Evolutionary conservation across 2,329 filamentous ascomycete genomes (phyloP).

Genomic region (Apiospora malaysiana): DNA sequence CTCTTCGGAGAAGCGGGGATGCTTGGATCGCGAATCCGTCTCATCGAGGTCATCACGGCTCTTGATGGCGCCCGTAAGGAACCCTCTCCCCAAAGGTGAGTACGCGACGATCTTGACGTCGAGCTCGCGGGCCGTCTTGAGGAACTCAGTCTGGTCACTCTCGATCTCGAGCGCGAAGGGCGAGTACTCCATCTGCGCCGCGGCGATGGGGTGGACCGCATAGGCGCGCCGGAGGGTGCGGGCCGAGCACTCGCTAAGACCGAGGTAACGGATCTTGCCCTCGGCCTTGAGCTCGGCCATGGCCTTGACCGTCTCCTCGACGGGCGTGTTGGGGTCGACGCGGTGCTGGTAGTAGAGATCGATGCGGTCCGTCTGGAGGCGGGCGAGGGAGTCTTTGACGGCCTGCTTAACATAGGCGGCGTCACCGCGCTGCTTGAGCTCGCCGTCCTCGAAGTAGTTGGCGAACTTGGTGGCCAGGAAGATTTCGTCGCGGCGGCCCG

Average conservation of each 20-base stretch:
- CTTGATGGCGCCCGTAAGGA: conserved; percentile 40
- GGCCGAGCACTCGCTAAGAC: conserved; percentile 53
- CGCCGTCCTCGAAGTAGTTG: conserved; percentile 36
- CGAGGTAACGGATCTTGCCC: conserved; percentile 59
- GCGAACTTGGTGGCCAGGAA: conserved; percentile 61
- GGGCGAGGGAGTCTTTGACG: conserved; percentile 45
- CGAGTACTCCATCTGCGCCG: conserved; percentile 58
- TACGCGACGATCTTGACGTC: conserved; percentile 60
- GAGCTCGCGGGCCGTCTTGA: conserved; percentile 58
- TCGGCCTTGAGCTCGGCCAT: conserved; percentile 53
- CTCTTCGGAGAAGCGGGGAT: conserved; percentile 51
- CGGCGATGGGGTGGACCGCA: conserved; percentile 53
- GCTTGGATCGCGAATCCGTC: conserved; percentile 45
- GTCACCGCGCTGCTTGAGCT: conserved; percentile 30
- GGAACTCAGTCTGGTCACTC: conserved; percentile 50
- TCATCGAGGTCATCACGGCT: conserved; percentile 49
- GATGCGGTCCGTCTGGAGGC: conserved; percentile 56
- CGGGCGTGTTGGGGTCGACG: conserved; percentile 50
- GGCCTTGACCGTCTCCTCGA: conserved; percentile 54
- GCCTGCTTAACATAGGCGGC: conserved; percentile 36
- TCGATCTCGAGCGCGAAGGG: conserved; percentile 65
- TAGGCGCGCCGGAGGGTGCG: conserved; percentile 53
- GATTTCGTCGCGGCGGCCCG: conserved; percentile 52
- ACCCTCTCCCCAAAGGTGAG: conserved; percentile 45
- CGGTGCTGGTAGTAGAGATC: conserved; percentile 61